These are phyloP conservation scores for Chaetomiaceae sp. DNA, from an alignment of 2,329 filamentous ascomycete genomes.

Conservation along the genomic window DNA sequence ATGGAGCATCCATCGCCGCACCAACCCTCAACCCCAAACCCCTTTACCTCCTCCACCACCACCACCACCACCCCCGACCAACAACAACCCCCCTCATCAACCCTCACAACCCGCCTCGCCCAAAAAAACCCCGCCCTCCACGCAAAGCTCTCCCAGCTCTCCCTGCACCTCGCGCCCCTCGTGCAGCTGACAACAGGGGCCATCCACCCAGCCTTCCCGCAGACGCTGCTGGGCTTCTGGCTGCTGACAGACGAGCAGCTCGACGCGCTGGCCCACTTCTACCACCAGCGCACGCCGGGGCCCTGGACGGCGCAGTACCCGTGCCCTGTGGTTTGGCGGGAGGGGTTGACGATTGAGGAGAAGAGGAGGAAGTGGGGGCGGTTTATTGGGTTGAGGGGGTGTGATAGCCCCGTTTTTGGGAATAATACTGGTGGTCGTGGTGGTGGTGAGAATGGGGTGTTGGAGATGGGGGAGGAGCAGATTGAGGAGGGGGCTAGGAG, in stretches of 20 bases:
- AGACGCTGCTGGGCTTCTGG: slow-evolving; percentile 65
- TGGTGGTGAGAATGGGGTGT: background rate
- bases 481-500: slow-evolving; percentile 41
- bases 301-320: slow-evolving; percentile 59
- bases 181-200: slow-evolving; percentile 57
- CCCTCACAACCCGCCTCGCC: slow-evolving; percentile 35
- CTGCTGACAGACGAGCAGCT: slow-evolving; percentile 67
- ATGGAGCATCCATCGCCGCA: slow-evolving; percentile 13
- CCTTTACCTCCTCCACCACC: no score
- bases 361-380: slow-evolving; percentile 68
- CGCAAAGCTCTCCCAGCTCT: slow-evolving; percentile 61
- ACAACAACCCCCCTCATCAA: background rate
- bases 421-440: background rate
- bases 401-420: slow-evolving; percentile 33
- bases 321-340: slow-evolving; percentile 59
- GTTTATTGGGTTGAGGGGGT: slow-evolving; percentile 67
- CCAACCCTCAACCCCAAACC: background rate
- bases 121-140: slow-evolving; percentile 48
- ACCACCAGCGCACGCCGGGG: slow-evolving; percentile 61
- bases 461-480: slow-evolving; percentile 43
- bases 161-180: slow-evolving; percentile 60
- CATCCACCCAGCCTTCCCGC: slow-evolving; percentile 62
- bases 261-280: slow-evolving; percentile 65
- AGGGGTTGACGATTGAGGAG: slow-evolving; percentile 52
- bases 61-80: slow-evolving; percentile 2